Evolutionary conservation across 2,329 filamentous ascomycete genomes (phyloP).

Genomic region (Ophiocordyceps unilateralis): DNA sequence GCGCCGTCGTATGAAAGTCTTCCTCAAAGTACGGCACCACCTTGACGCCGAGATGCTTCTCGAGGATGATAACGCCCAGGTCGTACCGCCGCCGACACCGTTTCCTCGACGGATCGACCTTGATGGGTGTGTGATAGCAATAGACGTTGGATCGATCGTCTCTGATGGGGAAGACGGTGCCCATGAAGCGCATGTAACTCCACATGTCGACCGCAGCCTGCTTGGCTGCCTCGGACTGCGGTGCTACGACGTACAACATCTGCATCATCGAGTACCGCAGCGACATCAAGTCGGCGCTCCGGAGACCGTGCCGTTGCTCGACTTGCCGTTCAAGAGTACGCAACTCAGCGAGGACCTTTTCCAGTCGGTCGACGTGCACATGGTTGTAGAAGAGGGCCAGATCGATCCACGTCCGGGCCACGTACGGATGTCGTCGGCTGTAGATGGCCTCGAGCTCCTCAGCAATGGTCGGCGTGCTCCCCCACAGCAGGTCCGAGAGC

Average conservation of each 20-base stretch:
- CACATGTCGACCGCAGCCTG: slow-evolving; percentile 20
- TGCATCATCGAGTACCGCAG: slow-evolving; percentile 24
- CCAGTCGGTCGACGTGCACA: slow-evolving; percentile 16
- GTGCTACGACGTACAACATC: slow-evolving; percentile 17
- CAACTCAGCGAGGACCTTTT: slow-evolving; percentile 21
- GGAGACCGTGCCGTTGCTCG: slow-evolving; percentile 15
- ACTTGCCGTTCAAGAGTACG: slow-evolving; percentile 16
- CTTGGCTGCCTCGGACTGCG: slow-evolving; percentile 17
- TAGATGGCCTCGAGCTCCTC: slow-evolving; percentile 28
- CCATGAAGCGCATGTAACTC: slow-evolving; percentile 16
- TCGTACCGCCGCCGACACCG: slow-evolving; percentile 24
- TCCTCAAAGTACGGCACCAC: slow-evolving; percentile 25
- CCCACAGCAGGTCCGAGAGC: slow-evolving; percentile 25
- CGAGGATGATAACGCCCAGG: slow-evolving; percentile 17
- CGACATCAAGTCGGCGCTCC: slow-evolving; percentile 17
- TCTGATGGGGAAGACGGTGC: slow-evolving; percentile 18
- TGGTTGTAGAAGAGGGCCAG: slow-evolving; percentile 22
- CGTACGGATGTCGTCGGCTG: slow-evolving; percentile 23
- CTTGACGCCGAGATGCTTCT: slow-evolving; percentile 19
- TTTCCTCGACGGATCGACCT: slow-evolving; percentile 25
- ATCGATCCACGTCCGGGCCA: slow-evolving; percentile 24
- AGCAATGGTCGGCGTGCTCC: slow-evolving; percentile 21
- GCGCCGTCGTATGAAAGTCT: slow-evolving; percentile 23
- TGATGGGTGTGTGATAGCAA: slow-evolving; percentile 26
- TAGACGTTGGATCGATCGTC: slow-evolving; percentile 20